Evolutionary conservation across 2,329 filamentous ascomycete genomes (phyloP), one percentile per base, ranked within the genome.

Genomic region (Arthroderma sp.): DNA sequence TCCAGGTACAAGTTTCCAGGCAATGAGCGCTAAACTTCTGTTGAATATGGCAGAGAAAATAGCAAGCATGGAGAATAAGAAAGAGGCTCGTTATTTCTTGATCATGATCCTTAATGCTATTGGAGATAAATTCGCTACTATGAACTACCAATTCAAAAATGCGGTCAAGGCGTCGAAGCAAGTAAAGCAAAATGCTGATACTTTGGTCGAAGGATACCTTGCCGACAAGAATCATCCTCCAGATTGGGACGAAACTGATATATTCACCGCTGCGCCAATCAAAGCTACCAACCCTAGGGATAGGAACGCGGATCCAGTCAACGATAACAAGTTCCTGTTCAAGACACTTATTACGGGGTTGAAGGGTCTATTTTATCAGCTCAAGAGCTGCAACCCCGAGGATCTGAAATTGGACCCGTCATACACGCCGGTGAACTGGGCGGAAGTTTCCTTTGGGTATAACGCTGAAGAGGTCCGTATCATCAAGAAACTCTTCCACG

Each of bases 41-140:
- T 77, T 98, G 11, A 99, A 98, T 70, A 94, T 99, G 89, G 93
- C 91, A 0, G 94, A 98, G 66, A 95, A 89, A 69, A 99, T 98
- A 67, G 88, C 91, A 0, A 95, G 91, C 70, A 81, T 98, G 64
- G 86, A 87, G 19, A 88, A 95, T 68, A 98, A 97, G 74, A 83
- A 86, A 44, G 91, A 98, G 70, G 93, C 93, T 23, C 85, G 94
- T 4, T 91, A 97, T 70, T 95, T 95, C 69, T 76, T 98, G 60
- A 89, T 98, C 67, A 93, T 95, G 83, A 97, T 99, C 47, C 76
- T 99, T 58, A 94, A 97, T 71, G 93, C 94, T 8, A 97, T 98
- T 64, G 93, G 88, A 53, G 93, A 98, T 68, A 99, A 98, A 69
- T 97, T 98, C 68, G 91, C 91, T 1, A 85, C 90, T 1, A 98